Percentiles rank a stretch among this genome's conserved stretches.
These are phyloP conservation scores for Piper betle DNA, from an alignment of 164 flowering plant genomes.

Conservation along the genomic window DNA sequence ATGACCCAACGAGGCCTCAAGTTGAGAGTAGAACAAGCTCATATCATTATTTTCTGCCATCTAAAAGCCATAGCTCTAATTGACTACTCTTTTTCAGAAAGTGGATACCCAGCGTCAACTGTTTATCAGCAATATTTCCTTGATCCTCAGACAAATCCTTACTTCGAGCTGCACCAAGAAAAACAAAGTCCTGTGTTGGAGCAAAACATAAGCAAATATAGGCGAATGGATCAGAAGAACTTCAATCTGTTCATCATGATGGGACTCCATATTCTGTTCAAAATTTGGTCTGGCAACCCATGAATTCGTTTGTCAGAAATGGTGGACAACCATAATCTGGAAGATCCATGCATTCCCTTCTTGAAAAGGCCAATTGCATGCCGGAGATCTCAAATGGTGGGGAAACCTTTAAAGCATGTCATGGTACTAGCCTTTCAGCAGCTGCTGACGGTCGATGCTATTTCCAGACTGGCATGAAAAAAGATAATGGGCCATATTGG, in stretches of 20 bases:
- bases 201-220: no score
- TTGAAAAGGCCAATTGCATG: no score
- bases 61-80: conserved; percentile 19
- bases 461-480: conserved; percentile 17
- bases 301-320: no score
- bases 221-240: no score
- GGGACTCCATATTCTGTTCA: no score
- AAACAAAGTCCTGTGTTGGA: conserved; percentile 23
- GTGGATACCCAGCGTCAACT: conserved; percentile 22
- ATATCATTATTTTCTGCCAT: conserved; percentile 9
- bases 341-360: no score
- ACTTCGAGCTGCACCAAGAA: conserved; percentile 23
- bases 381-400: conserved; percentile 13
- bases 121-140: conserved; percentile 31
- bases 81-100: conserved; percentile 14
- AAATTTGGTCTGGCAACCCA: no score
- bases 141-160: conserved; percentile 26
- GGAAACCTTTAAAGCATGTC: conserved; percentile 10
- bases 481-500: conserved; percentile 12
- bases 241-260: no score
- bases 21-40: conserved; percentile 9
- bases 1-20: no score
- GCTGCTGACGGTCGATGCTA: conserved; percentile 10
- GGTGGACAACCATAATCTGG: no score
- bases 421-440: conserved; percentile 10